Evolutionary conservation across 1,139 yeast species (phyloP).

Genomic region (Geotrichum europaeum): DNA sequence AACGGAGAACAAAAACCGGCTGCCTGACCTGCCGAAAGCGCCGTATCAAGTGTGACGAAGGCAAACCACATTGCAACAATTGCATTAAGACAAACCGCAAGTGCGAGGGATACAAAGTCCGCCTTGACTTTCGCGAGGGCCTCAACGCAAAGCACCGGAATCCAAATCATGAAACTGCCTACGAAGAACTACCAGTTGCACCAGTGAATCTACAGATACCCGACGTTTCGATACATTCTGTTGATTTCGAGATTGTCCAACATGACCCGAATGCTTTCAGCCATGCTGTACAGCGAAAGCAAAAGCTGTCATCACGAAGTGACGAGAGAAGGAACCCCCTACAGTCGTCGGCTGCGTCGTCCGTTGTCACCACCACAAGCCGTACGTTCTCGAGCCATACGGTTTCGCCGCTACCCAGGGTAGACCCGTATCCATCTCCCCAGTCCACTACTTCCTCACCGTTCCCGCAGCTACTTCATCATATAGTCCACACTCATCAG

Average conservation of each 20-base stretch:
- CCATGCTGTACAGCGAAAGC: background rate
- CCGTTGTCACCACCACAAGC: background rate
- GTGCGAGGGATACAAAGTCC: slow-evolving; percentile 18
- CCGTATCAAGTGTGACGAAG: slow-evolving; percentile 28
- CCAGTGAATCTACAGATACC: background rate
- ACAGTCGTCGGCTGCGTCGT: background rate
- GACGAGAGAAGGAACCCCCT: background rate
- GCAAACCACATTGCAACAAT: slow-evolving; percentile 26
- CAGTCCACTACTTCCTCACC: background rate
- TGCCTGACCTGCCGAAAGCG: slow-evolving; percentile 30
- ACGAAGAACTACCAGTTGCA: background rate
- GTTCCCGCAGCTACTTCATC: background rate
- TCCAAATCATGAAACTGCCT: background rate
- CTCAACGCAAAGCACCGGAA: slow-evolving; percentile 2
- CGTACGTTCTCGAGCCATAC: background rate
- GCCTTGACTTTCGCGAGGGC: slow-evolving; percentile 13
- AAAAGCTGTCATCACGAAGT: background rate
- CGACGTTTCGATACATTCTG: background rate
- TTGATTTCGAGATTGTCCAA: background rate
- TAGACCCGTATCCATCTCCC: background rate
- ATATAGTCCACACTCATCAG: background rate
- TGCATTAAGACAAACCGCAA: slow-evolving; percentile 25
- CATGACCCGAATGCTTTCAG: background rate
- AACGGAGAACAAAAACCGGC: slow-evolving; percentile 27
- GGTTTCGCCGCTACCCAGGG: background rate